Base-by-base conservation (phyloP, 169 alveolate genomes). In the Plasmodium malariae region DNA sequence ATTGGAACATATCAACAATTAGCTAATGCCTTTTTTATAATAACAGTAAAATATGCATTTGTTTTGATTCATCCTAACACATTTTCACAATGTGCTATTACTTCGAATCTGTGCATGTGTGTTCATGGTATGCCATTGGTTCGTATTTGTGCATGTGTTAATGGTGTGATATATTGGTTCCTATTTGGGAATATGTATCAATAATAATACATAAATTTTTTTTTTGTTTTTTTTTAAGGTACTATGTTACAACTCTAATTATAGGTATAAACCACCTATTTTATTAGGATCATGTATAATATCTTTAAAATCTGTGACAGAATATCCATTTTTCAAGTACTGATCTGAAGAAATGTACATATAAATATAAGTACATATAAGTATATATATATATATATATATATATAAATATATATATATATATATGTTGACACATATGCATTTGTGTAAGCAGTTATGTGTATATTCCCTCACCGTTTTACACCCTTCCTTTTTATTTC, bases 1-100 rank as follows among this genome's bases (percentile, higher is more conserved):
- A 86, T 80, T 69, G 96, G 96, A 1, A 94, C 96, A 3, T 70
- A 91, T 37, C 92, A 93, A 19, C 95, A 94, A 59, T 51, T 94
- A 69, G 92, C 93, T 9, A 90, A 89, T 28, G 88, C 95, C n/a
- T 94, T 80, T 70, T 94, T 94, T 65, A 74, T 80, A 34, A 93
- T 88, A 21, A 91, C 88, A 49, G 95, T 94, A 40, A 91, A 19
- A 91, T 49, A 63, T 21, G 4, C 63, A 26, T 32, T 26, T 43
- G 7, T 48, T 43, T 14, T 0, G 1, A 11, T 70, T 14, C 12
- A 2, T n/a, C n/a, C n/a, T n/a, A n/a, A n/a, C n/a, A n/a, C n/a
- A n/a, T n/a, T n/a, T n/a, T n/a, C n/a, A n/a, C n/a, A n/a, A n/a
- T n/a, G n/a, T n/a, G n/a, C n/a, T n/a, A n/a, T 65, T 36, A 36